Base-by-base conservation (phyloP, 2,329 filamentous ascomycete species). In the Sporothrix curviconia region DNA sequence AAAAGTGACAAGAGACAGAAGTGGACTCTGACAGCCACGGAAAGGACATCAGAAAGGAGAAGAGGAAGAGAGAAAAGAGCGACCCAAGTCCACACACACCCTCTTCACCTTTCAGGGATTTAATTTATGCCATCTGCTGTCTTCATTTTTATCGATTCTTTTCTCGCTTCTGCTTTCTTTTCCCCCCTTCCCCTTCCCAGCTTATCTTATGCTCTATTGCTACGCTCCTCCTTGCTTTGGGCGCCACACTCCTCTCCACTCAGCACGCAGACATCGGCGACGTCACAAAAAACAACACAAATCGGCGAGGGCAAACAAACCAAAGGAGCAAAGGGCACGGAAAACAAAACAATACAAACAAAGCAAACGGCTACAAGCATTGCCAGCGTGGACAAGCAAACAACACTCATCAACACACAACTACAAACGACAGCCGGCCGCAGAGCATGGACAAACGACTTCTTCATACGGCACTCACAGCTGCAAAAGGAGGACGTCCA, bases 171-270 rank as follows among this genome's bases (percentile, higher is more conserved):
- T 55, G 40, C 40, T 52, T 44, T 44, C 32, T 56, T 59, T 47
- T 56, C 40, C 4, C 44, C 37, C 9, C 44, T 42, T 36, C 28
- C 25, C 17, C 56, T 17, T 40, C 19, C 11, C 12, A 30, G 14
- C 15, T 40, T 15, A 25, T 46, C 25, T 12, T 32, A 36, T 40
- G 47, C 22, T 17, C 22, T 56, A n/a, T 43, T 34, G 25, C 32
- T 51, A 14, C 46, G 46, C 50, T 56, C 17, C 36, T 56, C 36
- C 50, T 53, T 53, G 50, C 37, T 42, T 53, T 11, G 34, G 34
- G 22, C 19, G 15, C 37, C 34, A 28, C 34, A 34, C 37, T 25
- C 40, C n/a, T 42, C 37, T 42, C 43, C 24, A 39, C 24, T 40
- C 47, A 50, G 47, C 47, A 50, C 19, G 9, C 24, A 8, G 28